Evolutionary conservation across 2,329 filamentous ascomycete genomes (phyloP).

Genomic region (Aureobasidium leucospermi): DNA sequence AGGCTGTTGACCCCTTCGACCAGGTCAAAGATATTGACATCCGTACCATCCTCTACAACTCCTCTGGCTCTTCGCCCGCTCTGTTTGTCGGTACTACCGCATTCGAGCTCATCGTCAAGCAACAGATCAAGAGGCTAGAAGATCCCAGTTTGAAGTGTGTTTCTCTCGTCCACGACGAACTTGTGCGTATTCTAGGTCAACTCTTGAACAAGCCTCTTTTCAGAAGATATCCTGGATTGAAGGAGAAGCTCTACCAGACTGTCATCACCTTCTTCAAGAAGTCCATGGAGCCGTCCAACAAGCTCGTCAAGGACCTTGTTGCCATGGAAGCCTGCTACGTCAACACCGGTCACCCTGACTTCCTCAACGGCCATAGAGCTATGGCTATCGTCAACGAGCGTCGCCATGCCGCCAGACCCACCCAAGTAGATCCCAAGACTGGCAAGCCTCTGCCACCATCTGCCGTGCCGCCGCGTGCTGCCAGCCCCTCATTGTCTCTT

Average conservation of each 20-base stretch:
- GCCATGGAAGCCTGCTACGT: conserved; percentile 95
- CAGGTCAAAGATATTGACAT: conserved; percentile 97
- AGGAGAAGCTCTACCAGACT: conserved; percentile 92
- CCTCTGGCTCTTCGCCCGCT: conserved; percentile 92
- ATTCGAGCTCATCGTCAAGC: conserved; percentile 98
- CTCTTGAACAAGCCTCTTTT: conserved; percentile 83
- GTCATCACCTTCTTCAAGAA: conserved; percentile 97
- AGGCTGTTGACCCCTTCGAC: conserved; percentile 96
- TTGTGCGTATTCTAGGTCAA: conserved; percentile 90
- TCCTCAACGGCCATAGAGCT: conserved; percentile 90
- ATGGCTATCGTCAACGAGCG: conserved; percentile 98
- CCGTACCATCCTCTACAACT: conserved; percentile 95
- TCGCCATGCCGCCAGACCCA: conserved; percentile 71
- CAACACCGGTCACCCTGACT: conserved; percentile 97
- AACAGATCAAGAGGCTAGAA: conserved; percentile 93
- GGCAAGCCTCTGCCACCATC: conserved; percentile 77
- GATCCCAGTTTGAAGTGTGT: conserved; percentile 97
- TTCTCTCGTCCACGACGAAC: conserved; percentile 91
- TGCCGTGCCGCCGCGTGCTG: conserved; percentile 60
- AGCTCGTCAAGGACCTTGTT: conserved; percentile 87
- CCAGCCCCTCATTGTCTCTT: conserved; percentile 65
- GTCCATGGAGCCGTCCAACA: conserved; percentile 96
- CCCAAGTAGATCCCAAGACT: conserved; percentile 96
- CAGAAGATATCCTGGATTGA: conserved; percentile 84
- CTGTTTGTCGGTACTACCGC: conserved; percentile 95